A percentile compares a stretch with the other conserved stretches of the same genome.
phyloP scores from a whole-genome alignment of 768 basidiomycete species.

The Auriculariales sp. region DNA sequence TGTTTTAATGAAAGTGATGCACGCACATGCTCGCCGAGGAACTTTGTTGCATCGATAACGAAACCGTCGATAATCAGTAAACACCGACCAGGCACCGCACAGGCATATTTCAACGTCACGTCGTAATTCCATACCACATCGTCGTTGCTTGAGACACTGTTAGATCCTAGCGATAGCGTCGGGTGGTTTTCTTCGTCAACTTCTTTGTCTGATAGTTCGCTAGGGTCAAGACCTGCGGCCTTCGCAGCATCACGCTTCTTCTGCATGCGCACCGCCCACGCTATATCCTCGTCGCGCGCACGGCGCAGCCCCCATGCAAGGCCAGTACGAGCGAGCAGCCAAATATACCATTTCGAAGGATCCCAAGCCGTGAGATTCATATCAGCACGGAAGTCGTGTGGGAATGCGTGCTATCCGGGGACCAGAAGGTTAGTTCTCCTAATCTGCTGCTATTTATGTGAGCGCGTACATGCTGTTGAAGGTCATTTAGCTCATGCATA shows the following conservation, averaged over 20 bases:
- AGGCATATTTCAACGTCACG: constrained; percentile 21
- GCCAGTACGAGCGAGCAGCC: constrained; percentile 33
- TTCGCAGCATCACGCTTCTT: constrained; percentile 29
- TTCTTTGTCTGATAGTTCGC: too few relatives aligned
- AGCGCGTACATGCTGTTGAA: neutral
- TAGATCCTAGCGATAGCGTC: too few relatives aligned
- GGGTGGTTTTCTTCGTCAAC: too few relatives aligned
- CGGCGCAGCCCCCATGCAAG: constrained; percentile 33
- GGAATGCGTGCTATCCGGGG: constrained; percentile 49
- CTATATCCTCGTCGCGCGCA: constrained; percentile 33
- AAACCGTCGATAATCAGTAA: constrained; percentile 45
- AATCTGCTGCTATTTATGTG: constrained; percentile 25
- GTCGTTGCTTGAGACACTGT: neutral
- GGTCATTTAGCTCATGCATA: neutral
- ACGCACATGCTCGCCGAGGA: constrained; percentile 58
- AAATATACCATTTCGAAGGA: constrained; percentile 68
- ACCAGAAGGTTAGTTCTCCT: constrained; percentile 10
- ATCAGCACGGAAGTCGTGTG: constrained; percentile 63
- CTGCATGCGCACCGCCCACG: constrained; percentile 28
- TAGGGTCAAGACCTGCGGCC: neutral
- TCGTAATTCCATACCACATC: constrained; percentile 22
- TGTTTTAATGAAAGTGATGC: too few relatives aligned
- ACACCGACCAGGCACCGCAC: constrained; percentile 21
- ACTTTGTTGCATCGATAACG: constrained; percentile 44
- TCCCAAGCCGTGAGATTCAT: constrained; percentile 53